Evolutionary conservation across 2,329 filamentous ascomycete species (phyloP).

Genomic region (Thielaviopsis euricoi): DNA sequence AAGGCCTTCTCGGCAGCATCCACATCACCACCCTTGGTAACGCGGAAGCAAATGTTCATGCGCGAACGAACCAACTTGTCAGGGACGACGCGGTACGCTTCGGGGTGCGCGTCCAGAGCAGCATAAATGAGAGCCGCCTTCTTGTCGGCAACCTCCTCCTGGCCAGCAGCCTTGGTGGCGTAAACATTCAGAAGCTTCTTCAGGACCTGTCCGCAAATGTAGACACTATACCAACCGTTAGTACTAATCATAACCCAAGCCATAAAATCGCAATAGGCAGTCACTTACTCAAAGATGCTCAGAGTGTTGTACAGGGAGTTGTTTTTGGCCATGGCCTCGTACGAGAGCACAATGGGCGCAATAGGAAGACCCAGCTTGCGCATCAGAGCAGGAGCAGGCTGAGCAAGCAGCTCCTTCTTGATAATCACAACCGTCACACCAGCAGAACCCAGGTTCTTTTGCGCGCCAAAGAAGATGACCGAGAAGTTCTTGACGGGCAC

Average conservation of each 20-base stretch:
- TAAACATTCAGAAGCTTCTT: conserved; percentile 51
- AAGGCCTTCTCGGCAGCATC: conserved; percentile 66
- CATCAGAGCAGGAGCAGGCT: conserved; percentile 53
- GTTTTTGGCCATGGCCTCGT: conserved; percentile 75
- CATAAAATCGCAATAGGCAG: neutral
- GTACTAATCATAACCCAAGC: neutral
- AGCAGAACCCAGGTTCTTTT: conserved; percentile 82
- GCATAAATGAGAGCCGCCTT: conserved; percentile 67
- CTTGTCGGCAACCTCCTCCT: conserved; percentile 53
- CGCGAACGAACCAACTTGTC: conserved; percentile 59
- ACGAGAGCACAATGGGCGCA: conserved; percentile 65
- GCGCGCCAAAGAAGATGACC: conserved; percentile 78
- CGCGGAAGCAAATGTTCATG: conserved; percentile 92
- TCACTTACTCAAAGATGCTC: conserved; percentile 70
- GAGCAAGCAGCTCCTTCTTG: conserved; percentile 62
- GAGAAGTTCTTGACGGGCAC: conserved; percentile 68
- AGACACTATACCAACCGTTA: conserved; percentile 40
- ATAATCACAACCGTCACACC: conserved; percentile 79
- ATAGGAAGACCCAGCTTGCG: conserved; percentile 61
- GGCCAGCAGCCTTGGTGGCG: conserved; percentile 55
- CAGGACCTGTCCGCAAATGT: conserved; percentile 78
- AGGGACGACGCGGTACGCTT: conserved; percentile 63
- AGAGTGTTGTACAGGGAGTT: conserved; percentile 93
- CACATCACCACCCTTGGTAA: conserved; percentile 41
- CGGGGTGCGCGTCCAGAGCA: conserved; percentile 55